phyloP scores from a whole-genome alignment of 345 rosid genomes.

The Citropsis articulata region DNA sequence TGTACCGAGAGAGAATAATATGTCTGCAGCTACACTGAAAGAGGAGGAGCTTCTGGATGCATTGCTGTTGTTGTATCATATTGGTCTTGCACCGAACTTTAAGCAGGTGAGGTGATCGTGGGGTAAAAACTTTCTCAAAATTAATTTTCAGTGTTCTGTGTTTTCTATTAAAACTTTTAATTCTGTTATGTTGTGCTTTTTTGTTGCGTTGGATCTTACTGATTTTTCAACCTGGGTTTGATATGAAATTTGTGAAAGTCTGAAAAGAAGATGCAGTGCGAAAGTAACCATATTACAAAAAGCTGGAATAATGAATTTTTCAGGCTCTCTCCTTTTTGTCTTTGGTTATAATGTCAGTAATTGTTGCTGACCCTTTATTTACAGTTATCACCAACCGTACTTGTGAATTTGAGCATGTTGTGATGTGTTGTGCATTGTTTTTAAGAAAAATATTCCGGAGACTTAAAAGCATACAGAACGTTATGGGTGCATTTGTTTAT shows the following conservation, averaged over 20 bases:
- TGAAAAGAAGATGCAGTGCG: background rate
- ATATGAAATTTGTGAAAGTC: background rate
- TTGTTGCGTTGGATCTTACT: background rate
- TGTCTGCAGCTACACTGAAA: conserved; percentile 62
- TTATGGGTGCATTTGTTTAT: background rate
- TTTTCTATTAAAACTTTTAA: background rate
- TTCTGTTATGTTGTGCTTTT: background rate
- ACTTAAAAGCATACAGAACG: background rate
- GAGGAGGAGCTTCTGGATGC: conserved; percentile 94
- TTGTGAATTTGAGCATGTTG: background rate
- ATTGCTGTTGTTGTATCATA: conserved; percentile 69
- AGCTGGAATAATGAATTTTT: background rate
- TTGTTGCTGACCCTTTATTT: background rate
- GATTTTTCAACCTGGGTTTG: background rate
- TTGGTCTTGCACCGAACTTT: conserved; percentile 94
- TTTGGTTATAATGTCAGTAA: background rate
- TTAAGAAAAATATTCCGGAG: background rate
- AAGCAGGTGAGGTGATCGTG: conserved; percentile 62
- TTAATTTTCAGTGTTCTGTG: background rate
- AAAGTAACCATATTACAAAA: background rate
- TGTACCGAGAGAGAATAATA: conserved; percentile 49
- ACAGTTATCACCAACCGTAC: background rate
- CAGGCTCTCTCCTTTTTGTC: background rate
- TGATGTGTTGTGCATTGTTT: background rate
- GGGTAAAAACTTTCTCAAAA: background rate